Percentiles rank a stretch among this genome's conserved stretches.
These are phyloP conservation scores for Miscanthus lutarioriparius DNA, from an alignment of 176 grass and related monocot species.

Conservation along the genomic window DNA sequence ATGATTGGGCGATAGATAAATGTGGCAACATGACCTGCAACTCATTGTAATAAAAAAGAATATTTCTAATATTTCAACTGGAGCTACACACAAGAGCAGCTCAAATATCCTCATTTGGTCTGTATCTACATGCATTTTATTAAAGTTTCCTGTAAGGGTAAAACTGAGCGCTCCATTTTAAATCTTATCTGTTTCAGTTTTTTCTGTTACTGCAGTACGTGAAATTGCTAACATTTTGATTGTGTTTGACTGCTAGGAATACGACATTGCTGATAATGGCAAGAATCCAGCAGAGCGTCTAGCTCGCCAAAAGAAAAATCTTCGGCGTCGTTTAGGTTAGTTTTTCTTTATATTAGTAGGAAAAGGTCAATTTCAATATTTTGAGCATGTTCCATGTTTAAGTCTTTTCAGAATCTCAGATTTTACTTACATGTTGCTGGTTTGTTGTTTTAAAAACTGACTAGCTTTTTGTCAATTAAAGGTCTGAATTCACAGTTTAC, in stretches of 20 bases:
- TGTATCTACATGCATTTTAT: slow-evolving; percentile 28
- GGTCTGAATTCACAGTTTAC: slow-evolving; percentile 12
- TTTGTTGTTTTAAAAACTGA: neutral
- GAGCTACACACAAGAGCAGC: slow-evolving; percentile 22
- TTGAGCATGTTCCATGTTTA: slow-evolving; percentile 17
- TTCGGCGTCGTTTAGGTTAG: slow-evolving; percentile 91
- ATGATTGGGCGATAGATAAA: slow-evolving; percentile 21
- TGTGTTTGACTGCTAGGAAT: slow-evolving; percentile 68
- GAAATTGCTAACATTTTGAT: slow-evolving; percentile 12
- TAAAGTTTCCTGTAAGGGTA: slow-evolving; percentile 9
- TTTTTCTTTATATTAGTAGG: slow-evolving; percentile 23
- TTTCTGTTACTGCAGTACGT: neutral
- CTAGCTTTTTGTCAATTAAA: neutral
- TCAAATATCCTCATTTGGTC: slow-evolving; percentile 29
- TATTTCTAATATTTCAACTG: slow-evolving; percentile 21
- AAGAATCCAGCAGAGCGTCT: slow-evolving; percentile 88
- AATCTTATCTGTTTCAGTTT: neutral
- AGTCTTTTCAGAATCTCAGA: slow-evolving; percentile 11
- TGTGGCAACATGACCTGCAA: slow-evolving; percentile 14
- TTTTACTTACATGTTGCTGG: neutral
- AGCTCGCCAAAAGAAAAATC: slow-evolving; percentile 95
- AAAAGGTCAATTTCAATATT: neutral
- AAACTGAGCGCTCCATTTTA: slow-evolving; percentile 5
- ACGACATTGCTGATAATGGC: slow-evolving; percentile 76
- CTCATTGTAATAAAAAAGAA: neutral